Percentiles rank a stretch among this genome's conserved stretches.
Conservation (phyloP, 1,284 basidiomycete genomes). For the Pholiota adiposa region DNA sequence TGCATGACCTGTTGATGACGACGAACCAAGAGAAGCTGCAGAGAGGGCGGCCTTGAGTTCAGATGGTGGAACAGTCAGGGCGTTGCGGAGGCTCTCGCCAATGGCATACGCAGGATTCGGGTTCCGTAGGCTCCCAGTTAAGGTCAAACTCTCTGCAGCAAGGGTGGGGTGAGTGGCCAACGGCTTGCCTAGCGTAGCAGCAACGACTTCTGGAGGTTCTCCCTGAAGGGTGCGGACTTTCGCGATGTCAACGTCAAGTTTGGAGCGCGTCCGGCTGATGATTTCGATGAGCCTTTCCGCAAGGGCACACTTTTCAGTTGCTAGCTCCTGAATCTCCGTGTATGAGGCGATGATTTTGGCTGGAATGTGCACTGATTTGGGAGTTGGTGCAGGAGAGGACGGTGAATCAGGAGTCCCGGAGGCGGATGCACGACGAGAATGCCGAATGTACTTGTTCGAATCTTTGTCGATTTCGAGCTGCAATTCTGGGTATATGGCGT, state of each 20-base stretch:
- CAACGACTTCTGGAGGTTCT: conserved; percentile 41
- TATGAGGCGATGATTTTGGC: conserved; percentile 54
- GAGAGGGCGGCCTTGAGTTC: conserved; percentile 21
- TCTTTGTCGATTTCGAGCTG: conserved; percentile 64
- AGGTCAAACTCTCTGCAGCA: conserved; percentile 27
- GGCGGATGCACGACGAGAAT: conserved; percentile 45
- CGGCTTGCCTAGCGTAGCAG: conserved; percentile 24
- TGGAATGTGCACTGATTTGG: conserved; percentile 45
- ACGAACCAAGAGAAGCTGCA: conserved; percentile 19
- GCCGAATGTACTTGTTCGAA: conserved; percentile 59
- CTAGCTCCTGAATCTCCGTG: conserved; percentile 55
- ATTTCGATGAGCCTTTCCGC: conserved; percentile 59
- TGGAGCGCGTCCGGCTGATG: conserved; percentile 53
- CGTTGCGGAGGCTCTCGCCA: conserved; percentile 52
- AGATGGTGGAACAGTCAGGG: conserved; percentile 37
- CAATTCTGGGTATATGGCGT: conserved; percentile 35
- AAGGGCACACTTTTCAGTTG: conserved; percentile 57
- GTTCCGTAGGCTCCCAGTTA: conserved; percentile 32
- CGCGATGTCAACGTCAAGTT: conserved; percentile 60
- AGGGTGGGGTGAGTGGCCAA: conserved; percentile 19
- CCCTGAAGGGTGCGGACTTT: conserved; percentile 62
- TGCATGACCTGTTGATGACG: conserved; percentile 28
- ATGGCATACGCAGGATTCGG: conserved; percentile 47
- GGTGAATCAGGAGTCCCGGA: conserved; percentile 27
- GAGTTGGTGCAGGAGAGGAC: conserved; percentile 38